A percentile compares a stretch with the other conserved stretches of the same genome.
These are phyloP conservation scores for Fusarium fracticaudum DNA, from an alignment of 2,329 filamentous ascomycete genomes.

Conservation along the genomic window DNA sequence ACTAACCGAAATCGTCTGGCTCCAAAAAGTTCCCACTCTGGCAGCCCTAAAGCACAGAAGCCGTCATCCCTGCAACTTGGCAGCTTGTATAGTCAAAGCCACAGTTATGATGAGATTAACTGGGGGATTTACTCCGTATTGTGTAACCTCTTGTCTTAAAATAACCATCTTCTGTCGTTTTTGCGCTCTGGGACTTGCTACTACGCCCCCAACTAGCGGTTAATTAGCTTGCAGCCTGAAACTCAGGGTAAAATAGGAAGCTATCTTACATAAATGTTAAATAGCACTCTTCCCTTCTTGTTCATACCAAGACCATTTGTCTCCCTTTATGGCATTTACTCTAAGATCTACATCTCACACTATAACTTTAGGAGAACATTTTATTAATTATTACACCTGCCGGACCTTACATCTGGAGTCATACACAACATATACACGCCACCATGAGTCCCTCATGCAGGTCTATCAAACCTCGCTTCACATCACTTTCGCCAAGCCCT, in stretches of 20 bases:
- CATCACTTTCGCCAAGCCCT: constrained; percentile 36
- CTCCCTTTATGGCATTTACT: too few species aligned
- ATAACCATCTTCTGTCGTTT: neutral
- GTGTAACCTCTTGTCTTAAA: neutral
- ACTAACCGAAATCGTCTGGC: neutral
- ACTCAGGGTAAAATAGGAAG: neutral
- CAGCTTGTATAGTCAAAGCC: neutral
- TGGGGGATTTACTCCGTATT: neutral
- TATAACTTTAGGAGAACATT: neutral
- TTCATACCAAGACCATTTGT: neutral
- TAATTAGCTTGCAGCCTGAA: neutral
- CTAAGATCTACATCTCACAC: neutral
- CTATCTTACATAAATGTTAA: neutral
- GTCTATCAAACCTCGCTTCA: constrained; percentile 28
- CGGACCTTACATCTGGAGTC: neutral
- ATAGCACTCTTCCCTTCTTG: neutral
- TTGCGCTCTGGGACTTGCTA: neutral
- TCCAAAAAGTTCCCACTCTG: neutral
- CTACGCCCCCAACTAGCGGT: neutral
- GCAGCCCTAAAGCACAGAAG: neutral
- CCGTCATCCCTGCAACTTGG: neutral
- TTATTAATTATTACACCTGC: neutral
- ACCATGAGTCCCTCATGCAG: constrained; percentile 16
- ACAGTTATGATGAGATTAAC: neutral
- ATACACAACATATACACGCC: neutral